phyloP scores from a whole-genome alignment of 1,284 basidiomycete genomes.

The Irpex rosettiformis region DNA sequence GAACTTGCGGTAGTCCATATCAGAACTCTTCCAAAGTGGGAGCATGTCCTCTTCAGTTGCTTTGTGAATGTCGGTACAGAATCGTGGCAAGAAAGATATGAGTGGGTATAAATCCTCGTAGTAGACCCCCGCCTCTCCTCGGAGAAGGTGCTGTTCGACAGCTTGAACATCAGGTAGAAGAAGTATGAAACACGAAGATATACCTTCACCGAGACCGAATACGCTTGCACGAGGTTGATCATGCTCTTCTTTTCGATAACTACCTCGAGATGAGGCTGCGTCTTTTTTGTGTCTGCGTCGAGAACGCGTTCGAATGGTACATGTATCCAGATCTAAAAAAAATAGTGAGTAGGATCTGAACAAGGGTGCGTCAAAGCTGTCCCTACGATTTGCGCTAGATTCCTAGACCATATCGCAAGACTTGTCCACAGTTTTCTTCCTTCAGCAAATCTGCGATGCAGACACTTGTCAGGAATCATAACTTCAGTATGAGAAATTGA shows the following conservation, averaged over 20 bases:
- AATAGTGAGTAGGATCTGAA: slow-evolving; percentile 1
- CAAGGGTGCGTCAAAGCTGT: not conserved
- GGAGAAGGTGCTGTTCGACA: slow-evolving; percentile 33
- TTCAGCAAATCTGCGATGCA: slow-evolving; percentile 46
- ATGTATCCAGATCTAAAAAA: slow-evolving; percentile 57
- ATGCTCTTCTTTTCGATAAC: slow-evolving; percentile 73
- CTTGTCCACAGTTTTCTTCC: slow-evolving; percentile 63
- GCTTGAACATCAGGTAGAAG: not conserved
- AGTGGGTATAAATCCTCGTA: slow-evolving; percentile 37
- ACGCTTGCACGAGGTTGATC: slow-evolving; percentile 68
- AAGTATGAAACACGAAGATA: not conserved
- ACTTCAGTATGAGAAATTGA: not conserved
- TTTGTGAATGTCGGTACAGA: slow-evolving; percentile 34
- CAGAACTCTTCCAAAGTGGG: slow-evolving; percentile 52
- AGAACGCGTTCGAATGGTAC: slow-evolving; percentile 46
- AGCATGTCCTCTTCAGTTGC: slow-evolving; percentile 43
- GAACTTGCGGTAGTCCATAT: slow-evolving; percentile 30
- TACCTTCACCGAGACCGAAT: slow-evolving; percentile 59
- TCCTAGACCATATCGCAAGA: slow-evolving; percentile 49
- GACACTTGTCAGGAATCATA: not conserved
- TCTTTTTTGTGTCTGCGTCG: slow-evolving; percentile 30
- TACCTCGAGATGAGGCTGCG: slow-evolving; percentile 41
- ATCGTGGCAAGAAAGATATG: slow-evolving; percentile 54
- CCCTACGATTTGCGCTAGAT: slow-evolving; percentile 49
- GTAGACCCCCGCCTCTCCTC: slow-evolving; percentile 45